phyloP scores from a whole-genome alignment of 805 yeast genomes.

The Wickerhamomyces rabaulensis region DNA sequence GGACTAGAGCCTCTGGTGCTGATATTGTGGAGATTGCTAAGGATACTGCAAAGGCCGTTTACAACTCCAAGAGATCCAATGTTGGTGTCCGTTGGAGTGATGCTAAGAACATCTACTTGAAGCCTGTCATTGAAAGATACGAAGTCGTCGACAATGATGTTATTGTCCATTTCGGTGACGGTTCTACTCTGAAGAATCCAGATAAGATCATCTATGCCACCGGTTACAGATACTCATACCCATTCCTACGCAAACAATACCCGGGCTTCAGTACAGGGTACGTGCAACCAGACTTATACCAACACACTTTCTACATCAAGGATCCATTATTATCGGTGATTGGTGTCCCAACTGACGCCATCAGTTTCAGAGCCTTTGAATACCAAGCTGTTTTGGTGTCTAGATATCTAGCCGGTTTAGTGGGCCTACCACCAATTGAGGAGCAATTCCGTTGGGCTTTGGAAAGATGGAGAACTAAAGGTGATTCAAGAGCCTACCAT shows the following conservation, averaged over 20 bases:
- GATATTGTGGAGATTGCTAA: conserved; percentile 38
- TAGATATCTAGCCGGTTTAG: conserved; percentile 26
- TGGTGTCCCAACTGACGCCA: conserved; percentile 34
- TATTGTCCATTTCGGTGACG: conserved; percentile 38
- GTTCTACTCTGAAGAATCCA: conserved; percentile 33
- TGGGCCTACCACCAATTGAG: conserved; percentile 24
- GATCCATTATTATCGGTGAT: conserved; percentile 29
- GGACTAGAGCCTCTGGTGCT: conserved; percentile 65
- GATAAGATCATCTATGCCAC: conserved; percentile 61
- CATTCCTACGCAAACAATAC: conserved; percentile 37
- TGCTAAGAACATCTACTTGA: conserved; percentile 27
- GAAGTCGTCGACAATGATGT: conserved; percentile 24
- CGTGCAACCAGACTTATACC: conserved; percentile 24
- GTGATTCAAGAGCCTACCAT: conserved; percentile 26
- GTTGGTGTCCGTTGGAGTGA: conserved; percentile 6
- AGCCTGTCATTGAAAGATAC: conserved; percentile 32
- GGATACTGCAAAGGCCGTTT: conserved; percentile 4
- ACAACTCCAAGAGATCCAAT: conserved; percentile 28
- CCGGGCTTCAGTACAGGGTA: conserved; percentile 25
- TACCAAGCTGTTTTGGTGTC: conserved; percentile 35
- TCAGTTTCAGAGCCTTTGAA: conserved; percentile 36
- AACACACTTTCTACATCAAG: conserved; percentile 27
- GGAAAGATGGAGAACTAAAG: conserved; percentile 23
- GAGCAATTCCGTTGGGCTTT: conserved; percentile 28
- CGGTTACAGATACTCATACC: conserved; percentile 57